Evolutionary conservation across 2,329 filamentous ascomycete species (phyloP), one percentile per base, ranked within the genome.

Genomic region (Emmonsia crescens): DNA sequence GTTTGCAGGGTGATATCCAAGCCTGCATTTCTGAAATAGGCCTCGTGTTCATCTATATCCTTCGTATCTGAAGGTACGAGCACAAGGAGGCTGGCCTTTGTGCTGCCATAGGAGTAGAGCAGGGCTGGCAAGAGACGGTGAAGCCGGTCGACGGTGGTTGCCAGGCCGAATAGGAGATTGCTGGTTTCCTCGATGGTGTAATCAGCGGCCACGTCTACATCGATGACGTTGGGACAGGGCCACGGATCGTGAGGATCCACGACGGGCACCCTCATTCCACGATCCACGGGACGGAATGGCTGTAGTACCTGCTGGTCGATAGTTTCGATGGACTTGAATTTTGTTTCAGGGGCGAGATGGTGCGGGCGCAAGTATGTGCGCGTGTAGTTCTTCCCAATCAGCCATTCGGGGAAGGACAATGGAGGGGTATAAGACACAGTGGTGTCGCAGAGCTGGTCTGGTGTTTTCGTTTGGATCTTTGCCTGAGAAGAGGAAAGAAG

Each of bases 361-460:
- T 69, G 73, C 63, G 75, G 73, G 52, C 74, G 75, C 66, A 77
- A 70, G 66, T 76, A 76, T 63, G 71, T 69, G 57, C 75, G 75
- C 38, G 74, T 77, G 64, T 75, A 77, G 67, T 77, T 76, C 71
- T 77, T 77, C 68, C 73, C 74, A 21, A 68, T 67, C 46, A 77
- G 71, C 75, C 75, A 77, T 68, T 77, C 75, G 52, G 68, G 66
- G 67, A 76, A 73, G 8, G 74, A 68, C 40, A 77, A 61, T 14
- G 73, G 72, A 31, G 74, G 71, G 55, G 70, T 66, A 36, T 71
- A 62, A 55, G 68, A 69, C 12, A 72, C 70, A 51, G 76, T 72
- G 21, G 70, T 68, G 40, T 74, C 72, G 63, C 75, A 77, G 54
- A 71, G 64, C 54, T 66, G 57, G 29, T 65, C 57, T 9, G 62